Base-by-base conservation (phyloP, 1,284 basidiomycete genomes). In the Ustilago xerochloae region DNA sequence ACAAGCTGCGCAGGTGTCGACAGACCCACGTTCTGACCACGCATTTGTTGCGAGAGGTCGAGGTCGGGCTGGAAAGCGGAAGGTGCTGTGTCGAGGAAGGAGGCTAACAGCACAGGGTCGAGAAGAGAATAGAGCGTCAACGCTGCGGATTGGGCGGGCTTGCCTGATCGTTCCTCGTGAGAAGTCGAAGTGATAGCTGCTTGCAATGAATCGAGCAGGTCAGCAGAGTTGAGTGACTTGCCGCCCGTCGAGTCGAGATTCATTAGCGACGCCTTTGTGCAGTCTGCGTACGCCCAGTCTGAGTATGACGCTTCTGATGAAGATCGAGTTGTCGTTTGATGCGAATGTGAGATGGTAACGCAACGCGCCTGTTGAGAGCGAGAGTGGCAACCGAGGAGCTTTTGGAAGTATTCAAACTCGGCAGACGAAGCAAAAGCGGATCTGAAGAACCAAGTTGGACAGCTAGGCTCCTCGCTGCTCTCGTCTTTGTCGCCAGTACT, bases 361-460 rank as follows among this genome's bases (percentile, higher is more conserved):
- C 22, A 52, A 8, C 59, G 61, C 5, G 60, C 38, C 12, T 43
- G 51, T 10, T 35, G n/a, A 7, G 28, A 24, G 22, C 45, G 22
- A 3, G 58, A 32, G 38, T 55, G 28, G 3, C 57, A 33, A 28
- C 66, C 36, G 30, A 81, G 58, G 4, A 80, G 59, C 2, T 30
- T 39, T 35, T 70, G 55, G 50, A 81, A 80, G 36, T 65, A 62
- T 46, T 82, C 80, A 22, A 63, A 73, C 22, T 81, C 77, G 43
- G 75, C 63, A 6, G 68, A 46, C 4, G 67, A 67, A 6, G 66
- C n/a, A 24, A 81, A 79, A 16, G 73, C 60, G 28, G 75, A 60
- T 6, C 69, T 61, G 59, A 81, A 81, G 63, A 79, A 79, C 80
- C 80, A 81, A 22, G 78, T 73, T 0, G 78, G 78, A 32, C 69